phyloP scores from a whole-genome alignment of 2,329 filamentous ascomycete genomes.

The Xylaria sp. region DNA sequence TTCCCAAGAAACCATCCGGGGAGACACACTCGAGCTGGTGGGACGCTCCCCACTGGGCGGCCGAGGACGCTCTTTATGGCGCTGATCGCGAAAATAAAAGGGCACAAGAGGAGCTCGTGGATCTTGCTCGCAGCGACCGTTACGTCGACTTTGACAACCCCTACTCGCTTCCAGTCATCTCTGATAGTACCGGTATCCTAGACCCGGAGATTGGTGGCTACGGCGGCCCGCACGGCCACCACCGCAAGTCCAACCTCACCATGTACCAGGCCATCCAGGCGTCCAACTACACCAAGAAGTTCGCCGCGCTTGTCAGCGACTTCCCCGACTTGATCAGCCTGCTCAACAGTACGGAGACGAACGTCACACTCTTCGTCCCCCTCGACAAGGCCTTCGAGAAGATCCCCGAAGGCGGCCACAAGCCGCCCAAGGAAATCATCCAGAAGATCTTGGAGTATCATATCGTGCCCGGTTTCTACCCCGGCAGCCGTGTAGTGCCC shows the following conservation, averaged over 20 bases:
- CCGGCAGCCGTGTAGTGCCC: slow-evolving; percentile 67
- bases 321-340: slow-evolving; percentile 72
- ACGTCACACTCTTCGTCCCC: slow-evolving; percentile 83
- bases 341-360: slow-evolving; percentile 75
- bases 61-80: slow-evolving; percentile 17
- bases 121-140: slow-evolving; percentile 20
- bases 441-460: slow-evolving; percentile 77
- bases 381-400: slow-evolving; percentile 76
- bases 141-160: too few species aligned
- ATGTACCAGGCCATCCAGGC: slow-evolving; percentile 80
- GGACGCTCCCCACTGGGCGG: not conserved
- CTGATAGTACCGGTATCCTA: too few species aligned
- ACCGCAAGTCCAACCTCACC: slow-evolving; percentile 61
- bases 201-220: not conserved
- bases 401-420: slow-evolving; percentile 54
- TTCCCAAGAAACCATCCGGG: slow-evolving; percentile 13
- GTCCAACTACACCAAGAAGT: slow-evolving; percentile 77
- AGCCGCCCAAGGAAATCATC: slow-evolving; percentile 73
- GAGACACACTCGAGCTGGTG: slow-evolving; percentile 16
- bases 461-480: slow-evolving; percentile 69
- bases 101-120: slow-evolving; percentile 22
- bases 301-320: slow-evolving; percentile 76
- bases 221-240: slow-evolving; percentile 11
- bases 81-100: slow-evolving; percentile 13
- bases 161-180: too few species aligned